Evolutionary conservation across 352 stramenopile genomes (phyloP).

Genomic region (Pythium phragmitis): DNA sequence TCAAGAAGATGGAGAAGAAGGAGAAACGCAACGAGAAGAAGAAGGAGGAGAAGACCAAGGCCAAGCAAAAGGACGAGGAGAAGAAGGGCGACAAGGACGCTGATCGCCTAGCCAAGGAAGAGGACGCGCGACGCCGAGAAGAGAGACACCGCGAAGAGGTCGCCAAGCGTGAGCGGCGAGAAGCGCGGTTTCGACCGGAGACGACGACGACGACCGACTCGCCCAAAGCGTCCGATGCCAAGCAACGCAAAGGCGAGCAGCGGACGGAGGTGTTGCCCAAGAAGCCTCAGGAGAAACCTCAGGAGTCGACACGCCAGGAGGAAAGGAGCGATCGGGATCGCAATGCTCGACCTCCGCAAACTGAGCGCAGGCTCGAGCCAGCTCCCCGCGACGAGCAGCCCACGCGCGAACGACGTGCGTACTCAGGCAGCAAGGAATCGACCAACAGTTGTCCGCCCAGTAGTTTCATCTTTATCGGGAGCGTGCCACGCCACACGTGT

Average conservation of each 20-base stretch:
- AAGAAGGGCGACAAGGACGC: conserved; percentile 19
- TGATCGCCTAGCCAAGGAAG: not conserved
- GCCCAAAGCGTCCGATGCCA: not conserved
- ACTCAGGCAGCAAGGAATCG: not conserved
- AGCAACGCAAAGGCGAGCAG: not conserved
- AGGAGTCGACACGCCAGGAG: not conserved
- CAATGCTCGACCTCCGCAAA: not conserved
- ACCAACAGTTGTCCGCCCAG: conserved; percentile 48
- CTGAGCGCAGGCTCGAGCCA: not conserved
- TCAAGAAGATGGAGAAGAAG: conserved; percentile 8
- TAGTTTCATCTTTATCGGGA: conserved; percentile 72
- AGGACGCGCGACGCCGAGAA: conserved; percentile 4
- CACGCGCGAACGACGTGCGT: conserved; percentile 1
- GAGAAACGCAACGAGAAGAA: conserved; percentile 41
- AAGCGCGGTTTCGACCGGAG: conserved; percentile 9
- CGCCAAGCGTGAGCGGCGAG: conserved; percentile 12
- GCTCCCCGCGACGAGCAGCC: conserved; percentile 4
- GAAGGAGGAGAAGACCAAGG: conserved; percentile 34
- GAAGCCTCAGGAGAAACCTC: not conserved
- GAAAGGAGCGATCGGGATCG: conserved; percentile 2
- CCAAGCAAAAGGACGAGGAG: conserved; percentile 36
- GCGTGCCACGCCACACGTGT: conserved; percentile 43
- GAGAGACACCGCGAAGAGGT: conserved; percentile 13
- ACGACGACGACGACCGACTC: not conserved
- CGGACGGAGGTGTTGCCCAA: not conserved